Percentiles rank a stretch among this genome's conserved stretches.
Evolutionary conservation across 345 rosid species (phyloP).

Genomic region (Pistacia vera): DNA sequence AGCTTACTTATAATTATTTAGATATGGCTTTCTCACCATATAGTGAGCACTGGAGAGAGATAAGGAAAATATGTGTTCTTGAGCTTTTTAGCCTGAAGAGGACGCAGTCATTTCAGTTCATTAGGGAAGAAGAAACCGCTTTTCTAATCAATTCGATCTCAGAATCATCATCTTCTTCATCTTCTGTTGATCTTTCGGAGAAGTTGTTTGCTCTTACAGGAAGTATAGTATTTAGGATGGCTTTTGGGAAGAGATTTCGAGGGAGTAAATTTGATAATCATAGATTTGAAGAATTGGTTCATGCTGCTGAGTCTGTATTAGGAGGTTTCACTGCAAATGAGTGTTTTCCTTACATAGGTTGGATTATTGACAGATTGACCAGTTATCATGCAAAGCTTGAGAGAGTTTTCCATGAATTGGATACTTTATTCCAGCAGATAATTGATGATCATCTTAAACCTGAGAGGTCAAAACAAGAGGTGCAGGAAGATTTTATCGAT

Average conservation of each 20-base stretch:
- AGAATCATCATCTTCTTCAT: constrained; percentile 26
- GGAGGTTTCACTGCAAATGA: constrained; percentile 32
- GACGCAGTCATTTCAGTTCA: constrained; percentile 29
- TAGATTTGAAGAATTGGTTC: constrained; percentile 31
- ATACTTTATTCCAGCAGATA: constrained; percentile 29
- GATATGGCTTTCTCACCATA: constrained; percentile 37
- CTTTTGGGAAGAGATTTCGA: constrained; percentile 37
- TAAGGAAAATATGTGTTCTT: constrained; percentile 33
- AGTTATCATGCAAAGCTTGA: constrained; percentile 36
- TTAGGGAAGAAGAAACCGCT: constrained; percentile 39
- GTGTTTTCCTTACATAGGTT: constrained; percentile 38
- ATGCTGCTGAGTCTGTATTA: constrained; percentile 28
- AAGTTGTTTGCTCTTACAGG: constrained; percentile 31
- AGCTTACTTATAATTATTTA: constrained; percentile 19
- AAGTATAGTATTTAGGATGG: constrained; percentile 33
- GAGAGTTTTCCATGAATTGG: constrained; percentile 26
- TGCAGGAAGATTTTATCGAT: constrained; percentile 30
- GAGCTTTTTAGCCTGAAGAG: constrained; percentile 35
- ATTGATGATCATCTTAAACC: constrained; percentile 50
- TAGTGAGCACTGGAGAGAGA: constrained; percentile 33
- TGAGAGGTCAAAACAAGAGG: constrained; percentile 22
- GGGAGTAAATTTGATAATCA: constrained; percentile 32
- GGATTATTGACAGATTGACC: constrained; percentile 41
- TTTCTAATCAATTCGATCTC: constrained; percentile 31
- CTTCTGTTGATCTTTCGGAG: constrained; percentile 37